phyloP scores from a whole-genome alignment of 2,329 filamentous ascomycete genomes.

The Penicillium hordei region DNA sequence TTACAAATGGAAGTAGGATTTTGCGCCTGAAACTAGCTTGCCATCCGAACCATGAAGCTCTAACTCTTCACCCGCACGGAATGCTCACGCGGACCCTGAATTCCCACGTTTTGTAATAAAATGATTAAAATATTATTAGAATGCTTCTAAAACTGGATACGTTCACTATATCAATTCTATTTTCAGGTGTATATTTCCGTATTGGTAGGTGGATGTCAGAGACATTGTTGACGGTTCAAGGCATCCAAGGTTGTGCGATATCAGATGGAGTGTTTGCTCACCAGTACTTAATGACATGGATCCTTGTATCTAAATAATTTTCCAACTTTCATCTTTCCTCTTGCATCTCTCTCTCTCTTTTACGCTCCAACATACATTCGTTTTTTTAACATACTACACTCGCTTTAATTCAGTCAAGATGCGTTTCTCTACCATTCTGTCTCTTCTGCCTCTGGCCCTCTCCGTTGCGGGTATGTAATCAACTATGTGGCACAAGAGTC shows the following conservation, averaged over 20 bases:
- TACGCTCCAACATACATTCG: not conserved
- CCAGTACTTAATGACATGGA: not conserved
- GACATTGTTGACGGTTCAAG: not conserved
- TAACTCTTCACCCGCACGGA: not conserved
- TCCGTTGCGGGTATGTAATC: conserved; percentile 30
- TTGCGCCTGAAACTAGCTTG: conserved; percentile 10
- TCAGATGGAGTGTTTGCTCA: conserved; percentile 2
- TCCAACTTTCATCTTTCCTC: not conserved
- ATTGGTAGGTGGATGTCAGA: not conserved
- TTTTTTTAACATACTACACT: conserved; percentile 3
- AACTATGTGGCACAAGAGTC: not conserved
- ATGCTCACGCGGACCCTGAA: not conserved
- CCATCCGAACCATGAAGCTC: not conserved
- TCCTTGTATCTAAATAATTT: not conserved
- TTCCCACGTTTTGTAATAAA: conserved; percentile 1
- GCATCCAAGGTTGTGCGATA: conserved; percentile 6
- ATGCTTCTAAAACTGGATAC: not conserved
- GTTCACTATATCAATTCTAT: not conserved
- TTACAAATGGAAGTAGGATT: not conserved
- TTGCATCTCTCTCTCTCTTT: not conserved
- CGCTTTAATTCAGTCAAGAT: conserved; percentile 20
- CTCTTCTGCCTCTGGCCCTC: conserved; percentile 30
- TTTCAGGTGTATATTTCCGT: conserved; percentile 8
- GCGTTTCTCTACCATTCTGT: conserved; percentile 28
- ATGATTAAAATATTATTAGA: conserved; percentile 20